These are phyloP conservation scores for Saturnispora dispora DNA, from an alignment of 805 yeast genomes.

Conservation along the genomic window DNA sequence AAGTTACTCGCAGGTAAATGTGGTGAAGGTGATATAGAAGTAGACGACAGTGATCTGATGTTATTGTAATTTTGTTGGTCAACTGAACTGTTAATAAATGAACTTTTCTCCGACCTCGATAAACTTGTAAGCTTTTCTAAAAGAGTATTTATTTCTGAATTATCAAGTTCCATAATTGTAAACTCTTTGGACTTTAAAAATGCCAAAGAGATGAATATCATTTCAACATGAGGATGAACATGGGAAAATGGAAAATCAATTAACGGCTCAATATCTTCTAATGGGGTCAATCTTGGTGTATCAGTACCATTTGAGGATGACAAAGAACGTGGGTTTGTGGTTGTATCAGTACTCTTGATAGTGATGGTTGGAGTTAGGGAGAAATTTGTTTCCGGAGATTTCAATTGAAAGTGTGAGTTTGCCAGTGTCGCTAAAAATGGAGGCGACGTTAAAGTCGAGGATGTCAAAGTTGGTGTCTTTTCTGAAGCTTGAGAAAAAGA, in stretches of 20 bases:
- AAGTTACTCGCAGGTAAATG: neutral
- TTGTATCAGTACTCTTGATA: neutral
- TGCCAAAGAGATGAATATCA: conserved; percentile 68
- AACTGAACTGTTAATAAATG: conserved; percentile 12
- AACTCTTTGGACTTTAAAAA: conserved; percentile 72
- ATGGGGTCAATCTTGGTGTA: conserved; percentile 1
- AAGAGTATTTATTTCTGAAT: conserved; percentile 76
- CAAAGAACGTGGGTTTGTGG: neutral
- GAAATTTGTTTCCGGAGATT: conserved; percentile 3
- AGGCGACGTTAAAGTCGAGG: conserved; percentile 14
- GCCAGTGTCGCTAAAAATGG: conserved; percentile 5
- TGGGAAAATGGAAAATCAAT: conserved; percentile 42
- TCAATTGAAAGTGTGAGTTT: neutral
- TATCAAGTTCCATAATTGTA: conserved; percentile 77
- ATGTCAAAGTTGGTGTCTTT: conserved; percentile 24
- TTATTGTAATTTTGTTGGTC: conserved; percentile 5
- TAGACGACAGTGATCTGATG: neutral
- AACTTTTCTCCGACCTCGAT: conserved; percentile 21
- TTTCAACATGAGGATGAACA: conserved; percentile 67
- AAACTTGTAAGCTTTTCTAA: conserved; percentile 48
- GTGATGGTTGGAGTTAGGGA: conserved; percentile 5
- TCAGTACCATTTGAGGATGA: neutral
- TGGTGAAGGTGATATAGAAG: neutral
- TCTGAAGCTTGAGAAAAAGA: conserved; percentile 16
- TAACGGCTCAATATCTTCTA: conserved; percentile 21